phyloP scores from a whole-genome alignment of 2,329 filamentous ascomycete genomes.

The Trichoderma cornu-damae region DNA sequence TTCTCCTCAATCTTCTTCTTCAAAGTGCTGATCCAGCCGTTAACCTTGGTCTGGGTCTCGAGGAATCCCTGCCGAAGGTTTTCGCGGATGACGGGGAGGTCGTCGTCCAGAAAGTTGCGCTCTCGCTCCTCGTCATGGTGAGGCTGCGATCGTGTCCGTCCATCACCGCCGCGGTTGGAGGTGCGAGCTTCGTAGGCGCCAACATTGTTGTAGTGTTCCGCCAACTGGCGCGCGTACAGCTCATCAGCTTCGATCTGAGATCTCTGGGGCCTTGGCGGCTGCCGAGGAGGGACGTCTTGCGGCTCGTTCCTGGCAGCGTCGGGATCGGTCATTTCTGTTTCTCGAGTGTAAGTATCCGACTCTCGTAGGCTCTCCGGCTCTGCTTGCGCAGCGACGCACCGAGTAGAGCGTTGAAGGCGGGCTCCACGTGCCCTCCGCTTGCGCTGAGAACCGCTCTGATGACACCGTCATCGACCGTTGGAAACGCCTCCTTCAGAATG shows the following conservation, averaged over 20 bases:
- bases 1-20: conserved; percentile 93
- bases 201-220: conserved; percentile 76
- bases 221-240: conserved; percentile 83
- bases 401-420: conserved; percentile 90
- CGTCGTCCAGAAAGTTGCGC: conserved; percentile 91
- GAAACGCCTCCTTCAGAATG: conserved; percentile 91
- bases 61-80: conserved; percentile 92
- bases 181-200: conserved; percentile 55
- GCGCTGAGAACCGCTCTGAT: conserved; percentile 84
- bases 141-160: conserved; percentile 31
- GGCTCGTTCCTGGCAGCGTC: conserved; percentile 55
- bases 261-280: conserved; percentile 70
- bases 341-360: background rate
- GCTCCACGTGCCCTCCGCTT: conserved; percentile 81
- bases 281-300: conserved; percentile 61
- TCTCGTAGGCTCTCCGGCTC: conserved; percentile 18
- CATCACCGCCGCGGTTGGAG: conserved; percentile 39
- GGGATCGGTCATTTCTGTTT: conserved; percentile 70
- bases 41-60: conserved; percentile 90
- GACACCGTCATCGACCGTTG: conserved; percentile 70
- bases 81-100: conserved; percentile 86
- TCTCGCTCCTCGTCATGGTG: conserved; percentile 49
- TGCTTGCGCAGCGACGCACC: conserved; percentile 43
- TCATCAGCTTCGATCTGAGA: conserved; percentile 88
- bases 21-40: conserved; percentile 83